These are phyloP conservation scores for Penicillium digitatum DNA, from an alignment of 2,329 filamentous ascomycete genomes.

Conservation along the genomic window DNA sequence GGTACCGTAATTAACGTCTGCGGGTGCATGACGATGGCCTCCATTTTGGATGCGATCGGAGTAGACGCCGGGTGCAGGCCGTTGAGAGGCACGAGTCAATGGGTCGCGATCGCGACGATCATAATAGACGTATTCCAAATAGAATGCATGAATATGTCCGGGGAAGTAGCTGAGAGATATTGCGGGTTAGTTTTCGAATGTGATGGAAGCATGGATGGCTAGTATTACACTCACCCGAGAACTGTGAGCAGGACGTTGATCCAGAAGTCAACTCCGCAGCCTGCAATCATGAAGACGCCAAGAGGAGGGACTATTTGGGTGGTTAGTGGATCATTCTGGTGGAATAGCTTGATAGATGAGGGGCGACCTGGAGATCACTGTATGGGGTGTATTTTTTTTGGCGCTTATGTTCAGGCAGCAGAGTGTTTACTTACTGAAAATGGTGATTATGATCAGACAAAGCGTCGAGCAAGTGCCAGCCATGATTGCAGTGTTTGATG, in stretches of 20 bases:
- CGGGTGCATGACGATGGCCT: constrained; percentile 18
- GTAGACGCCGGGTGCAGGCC: constrained; percentile 38
- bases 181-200: constrained; percentile 8
- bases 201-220: background rate
- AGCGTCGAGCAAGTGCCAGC: constrained; percentile 38
- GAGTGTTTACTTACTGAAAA: constrained; percentile 42
- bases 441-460: constrained; percentile 45
- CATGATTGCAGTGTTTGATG: constrained; percentile 21
- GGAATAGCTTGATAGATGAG: background rate
- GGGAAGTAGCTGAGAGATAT: constrained; percentile 59
- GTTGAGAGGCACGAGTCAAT: constrained; percentile 16
- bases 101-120: constrained; percentile 50
- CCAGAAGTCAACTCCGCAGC: constrained; percentile 61
- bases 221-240: constrained; percentile 50
- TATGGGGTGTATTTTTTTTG: too few species aligned
- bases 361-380: background rate
- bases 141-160: constrained; percentile 76
- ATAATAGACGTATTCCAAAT: constrained; percentile 78
- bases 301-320: constrained; percentile 57
- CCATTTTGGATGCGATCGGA: constrained; percentile 41
- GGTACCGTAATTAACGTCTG: constrained; percentile 25
- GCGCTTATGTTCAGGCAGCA: background rate
- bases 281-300: constrained; percentile 61
- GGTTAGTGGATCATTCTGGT: constrained; percentile 9
- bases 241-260: constrained; percentile 66